Conservation (phyloP, 1,139 yeast genomes). For the Scheffersomyces insectosa region DNA sequence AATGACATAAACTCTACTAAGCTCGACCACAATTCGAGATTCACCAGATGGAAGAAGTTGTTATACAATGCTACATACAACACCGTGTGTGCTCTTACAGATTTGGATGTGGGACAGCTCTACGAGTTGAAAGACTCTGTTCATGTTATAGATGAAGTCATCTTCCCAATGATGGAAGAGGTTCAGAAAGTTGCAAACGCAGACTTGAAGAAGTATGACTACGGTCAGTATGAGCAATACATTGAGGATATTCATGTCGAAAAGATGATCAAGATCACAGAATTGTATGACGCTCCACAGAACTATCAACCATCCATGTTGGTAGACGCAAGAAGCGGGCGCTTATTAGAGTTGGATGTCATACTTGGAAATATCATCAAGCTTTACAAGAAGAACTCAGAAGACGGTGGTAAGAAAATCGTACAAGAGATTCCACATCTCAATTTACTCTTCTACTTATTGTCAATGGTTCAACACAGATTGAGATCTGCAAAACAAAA, state of each 20-base stretch:
- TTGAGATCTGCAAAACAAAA: neutral
- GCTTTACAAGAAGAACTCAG: constrained; percentile 11
- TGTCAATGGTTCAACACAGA: constrained; percentile 35
- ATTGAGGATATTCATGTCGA: constrained; percentile 18
- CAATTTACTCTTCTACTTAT: constrained; percentile 33
- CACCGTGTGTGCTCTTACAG: constrained; percentile 58
- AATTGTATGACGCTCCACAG: constrained; percentile 18
- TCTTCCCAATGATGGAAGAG: constrained; percentile 27
- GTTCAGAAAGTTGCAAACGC: constrained; percentile 23
- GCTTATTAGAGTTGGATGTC: constrained; percentile 69
- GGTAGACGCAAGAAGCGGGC: constrained; percentile 68
- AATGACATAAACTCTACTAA: constrained; percentile 42
- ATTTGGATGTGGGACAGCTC: constrained; percentile 44
- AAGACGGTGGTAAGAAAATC: constrained; percentile 5
- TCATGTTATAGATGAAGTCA: constrained; percentile 16
- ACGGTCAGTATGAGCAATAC: constrained; percentile 13
- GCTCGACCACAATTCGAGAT: constrained; percentile 50
- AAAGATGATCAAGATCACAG: constrained; percentile 17
- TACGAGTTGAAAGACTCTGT: constrained; percentile 16
- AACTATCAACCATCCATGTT: constrained; percentile 63
- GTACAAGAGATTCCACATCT: constrained; percentile 20
- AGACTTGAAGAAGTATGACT: constrained; percentile 18
- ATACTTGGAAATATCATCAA: constrained; percentile 27
- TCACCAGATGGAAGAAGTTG: constrained; percentile 70
- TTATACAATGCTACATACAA: constrained; percentile 70